Base-by-base conservation (phyloP, 2,329 filamentous ascomycete species). In the Trichophaea hybrida region DNA sequence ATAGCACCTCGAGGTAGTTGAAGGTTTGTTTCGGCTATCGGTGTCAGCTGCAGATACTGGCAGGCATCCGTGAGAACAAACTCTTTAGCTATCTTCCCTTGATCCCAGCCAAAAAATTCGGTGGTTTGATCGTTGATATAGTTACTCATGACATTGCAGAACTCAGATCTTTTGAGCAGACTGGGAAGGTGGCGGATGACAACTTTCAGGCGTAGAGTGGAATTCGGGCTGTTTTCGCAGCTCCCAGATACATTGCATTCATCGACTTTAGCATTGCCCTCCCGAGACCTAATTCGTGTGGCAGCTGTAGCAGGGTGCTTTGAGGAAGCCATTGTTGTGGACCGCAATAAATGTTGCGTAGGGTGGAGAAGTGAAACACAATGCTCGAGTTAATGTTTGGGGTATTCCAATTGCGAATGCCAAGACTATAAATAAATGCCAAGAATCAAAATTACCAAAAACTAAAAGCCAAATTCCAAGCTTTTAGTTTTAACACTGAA, bases 121-220 rank as follows among this genome's bases (percentile, higher is more conserved):
- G 94, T 81, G 70, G 84, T 93, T 35, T 88, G 88, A 52, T 79
- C 80, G n/a, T 69, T 67, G 38, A 69, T 62, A 40, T 62, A 61
- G 33, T 86, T 86, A 2, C 79, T 68, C 68, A 83, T 86, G 6
- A 82, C 77, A 12, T 75, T 72, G 68, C 83, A 76, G 64, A 94
- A 91, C 69, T 98, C 93, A 0, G 78, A 73, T 69, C 87, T 80
- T 0, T 86, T 94, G 71, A 98, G 77, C 6, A 85, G 88, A 1
- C 93, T 90, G 7, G 93, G 88, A 3, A 98, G 79, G 59, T 91
- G 81, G 56, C 94, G 83, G 58, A 96, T 77, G 31, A 94, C 77
- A 10, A 95, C 78, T 75, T 97, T 97, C 69, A 94, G 79, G 61
- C 87, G 85, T 59, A 82, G 78, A 15, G 76, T 72, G 1, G 78